Conservation (phyloP, 495 filamentous ascomycete genomes). For the Tuber umbilicatum region DNA sequence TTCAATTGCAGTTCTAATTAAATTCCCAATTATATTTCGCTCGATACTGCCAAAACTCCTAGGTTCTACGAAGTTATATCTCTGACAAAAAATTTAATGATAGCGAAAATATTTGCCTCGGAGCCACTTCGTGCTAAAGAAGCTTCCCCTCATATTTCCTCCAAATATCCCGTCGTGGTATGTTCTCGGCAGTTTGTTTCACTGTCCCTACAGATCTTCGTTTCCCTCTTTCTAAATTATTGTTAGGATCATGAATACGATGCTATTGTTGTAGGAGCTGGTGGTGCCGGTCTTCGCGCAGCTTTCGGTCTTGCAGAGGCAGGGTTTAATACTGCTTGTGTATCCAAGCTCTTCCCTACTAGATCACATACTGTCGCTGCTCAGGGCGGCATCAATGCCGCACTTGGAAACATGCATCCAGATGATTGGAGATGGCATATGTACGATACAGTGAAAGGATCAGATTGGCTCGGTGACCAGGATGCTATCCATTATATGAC, state of each 20-base stretch:
- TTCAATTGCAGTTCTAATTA: not conserved
- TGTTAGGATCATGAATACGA: conserved; percentile 67
- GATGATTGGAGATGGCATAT: conserved; percentile 99
- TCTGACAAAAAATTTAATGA: conserved; percentile 25
- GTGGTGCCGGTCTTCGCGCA: conserved; percentile 86
- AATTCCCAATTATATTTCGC: conserved; percentile 6
- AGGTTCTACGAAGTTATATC: not conserved
- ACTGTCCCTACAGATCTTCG: not conserved
- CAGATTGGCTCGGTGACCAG: conserved; percentile 97
- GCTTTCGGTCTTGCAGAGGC: conserved; percentile 96
- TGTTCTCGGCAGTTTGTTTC: conserved; percentile 54
- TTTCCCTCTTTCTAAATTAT: conserved; percentile 18
- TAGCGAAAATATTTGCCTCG: conserved; percentile 74
- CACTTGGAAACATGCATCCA: conserved; percentile 84
- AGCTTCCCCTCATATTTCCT: conserved; percentile 71
- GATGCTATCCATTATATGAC: conserved; percentile 99
- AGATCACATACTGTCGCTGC: conserved; percentile 93
- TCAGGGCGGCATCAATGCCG: conserved; percentile 91
- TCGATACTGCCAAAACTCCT: not conserved
- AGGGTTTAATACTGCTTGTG: conserved; percentile 96
- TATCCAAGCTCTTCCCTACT: conserved; percentile 96
- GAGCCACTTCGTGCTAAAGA: conserved; percentile 84
- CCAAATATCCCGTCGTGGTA: conserved; percentile 90
- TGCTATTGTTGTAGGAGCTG: conserved; percentile 91
- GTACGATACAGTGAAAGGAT: conserved; percentile 99